A percentile compares a stretch with the other conserved stretches of the same genome.
Evolutionary conservation across 2,329 filamentous ascomycete species (phyloP).

Genomic region (Pseudocercospora macadamiae): DNA sequence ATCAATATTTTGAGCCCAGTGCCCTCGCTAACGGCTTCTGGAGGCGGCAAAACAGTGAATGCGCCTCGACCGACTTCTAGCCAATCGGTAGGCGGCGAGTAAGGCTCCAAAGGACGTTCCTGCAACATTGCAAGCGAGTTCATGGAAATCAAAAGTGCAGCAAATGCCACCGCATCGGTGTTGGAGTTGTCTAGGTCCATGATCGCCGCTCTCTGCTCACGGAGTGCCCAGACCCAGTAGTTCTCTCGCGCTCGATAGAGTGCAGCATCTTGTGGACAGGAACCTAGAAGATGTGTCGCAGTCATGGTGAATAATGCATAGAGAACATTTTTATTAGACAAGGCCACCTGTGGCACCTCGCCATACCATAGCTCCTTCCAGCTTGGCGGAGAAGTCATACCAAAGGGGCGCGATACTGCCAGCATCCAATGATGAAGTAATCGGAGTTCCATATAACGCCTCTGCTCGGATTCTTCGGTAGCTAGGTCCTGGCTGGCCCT

Average conservation of each 20-base stretch:
- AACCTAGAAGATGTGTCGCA: constrained; percentile 28
- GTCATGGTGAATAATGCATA: constrained; percentile 32
- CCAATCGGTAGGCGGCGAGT: constrained; percentile 39
- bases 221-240: constrained; percentile 33
- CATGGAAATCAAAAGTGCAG: constrained; percentile 34
- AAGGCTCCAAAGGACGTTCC: constrained; percentile 33
- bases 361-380: constrained; percentile 33
- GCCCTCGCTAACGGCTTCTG: constrained; percentile 27
- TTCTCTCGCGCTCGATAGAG: constrained; percentile 28
- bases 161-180: constrained; percentile 36
- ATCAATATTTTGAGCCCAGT: constrained; percentile 31
- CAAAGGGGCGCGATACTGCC: constrained; percentile 28
- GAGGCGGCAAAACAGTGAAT: constrained; percentile 31
- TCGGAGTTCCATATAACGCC: constrained; percentile 28
- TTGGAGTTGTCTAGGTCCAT: constrained; percentile 29
- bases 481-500: constrained; percentile 14
- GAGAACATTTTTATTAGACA: constrained; percentile 29
- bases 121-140: constrained; percentile 36
- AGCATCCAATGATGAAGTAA: constrained; percentile 32
- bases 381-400: constrained; percentile 29
- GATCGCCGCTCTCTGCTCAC: constrained; percentile 35
- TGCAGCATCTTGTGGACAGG: constrained; percentile 20
- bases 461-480: constrained; percentile 25
- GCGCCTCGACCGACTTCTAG: constrained; percentile 36
- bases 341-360: constrained; percentile 29